Base-by-base conservation (phyloP, 257 asterid species). In the Parsonsia alboflavescens region DNA sequence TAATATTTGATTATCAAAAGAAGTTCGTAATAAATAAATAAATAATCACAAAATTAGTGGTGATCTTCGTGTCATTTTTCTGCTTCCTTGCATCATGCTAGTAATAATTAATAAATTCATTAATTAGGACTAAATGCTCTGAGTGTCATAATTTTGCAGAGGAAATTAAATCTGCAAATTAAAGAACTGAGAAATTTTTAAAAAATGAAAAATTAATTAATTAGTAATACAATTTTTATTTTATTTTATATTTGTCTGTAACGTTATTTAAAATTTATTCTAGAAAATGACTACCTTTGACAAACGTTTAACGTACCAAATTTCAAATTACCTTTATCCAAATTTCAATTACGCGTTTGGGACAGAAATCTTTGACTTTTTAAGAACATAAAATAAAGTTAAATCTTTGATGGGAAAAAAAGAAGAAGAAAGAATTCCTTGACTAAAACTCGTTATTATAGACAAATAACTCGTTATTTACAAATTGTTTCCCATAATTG, bases 321-420 rank as follows among this genome's bases (percentile, higher is more conserved):
- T 63, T 36, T n/a, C n/a, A n/a, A 33, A 33, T 33, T 3, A 33
- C 13, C 45, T 63, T 63, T 63, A 15, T 63, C 24, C 45, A 17
- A 63, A 16, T 63, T 12, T 26, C 65, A 59, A 59, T 24, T 59
- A 63, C 68, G 68, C 68, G 68, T 63, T 63, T 63, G 46, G 68
- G 68, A 33, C 48, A 30, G 68, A 63, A 63, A 63, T 63, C 45
- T 63, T 63, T 63, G 68, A 63, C 68, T 63, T 54, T 52, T 33
- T 6, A 17, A 33, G 22, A 11, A 57, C 3, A 39, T 16, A 63
- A 62, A 33, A 15, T 16, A 63, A 28, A 63, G 68, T 39, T 33
- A 63, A 33, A 63, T 33, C 24, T 33, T 63, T 63, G 15, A 33
- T 10, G 5, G 24, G 0, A 33, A 59, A 10, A 59, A 28, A 11